A percentile compares a stretch with the other conserved stretches of the same genome.
These are phyloP conservation scores for Colletotrichum liriopes DNA, from an alignment of 2,329 filamentous ascomycete species.

Conservation along the genomic window DNA sequence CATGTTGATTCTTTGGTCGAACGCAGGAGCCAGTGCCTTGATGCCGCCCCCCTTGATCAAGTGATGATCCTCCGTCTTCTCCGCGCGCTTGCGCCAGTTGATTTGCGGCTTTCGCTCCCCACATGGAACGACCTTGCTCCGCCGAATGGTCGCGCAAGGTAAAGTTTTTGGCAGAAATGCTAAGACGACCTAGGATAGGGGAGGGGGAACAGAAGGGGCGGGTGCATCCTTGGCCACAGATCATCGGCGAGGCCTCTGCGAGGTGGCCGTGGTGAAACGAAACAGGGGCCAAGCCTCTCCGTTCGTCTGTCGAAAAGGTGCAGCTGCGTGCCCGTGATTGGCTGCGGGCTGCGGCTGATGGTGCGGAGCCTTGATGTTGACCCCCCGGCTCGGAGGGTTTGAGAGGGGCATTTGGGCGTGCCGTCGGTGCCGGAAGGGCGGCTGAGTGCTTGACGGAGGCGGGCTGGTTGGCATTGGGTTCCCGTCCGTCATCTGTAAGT, in stretches of 20 bases:
- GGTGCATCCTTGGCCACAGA: constrained; percentile 26
- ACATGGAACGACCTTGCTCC: constrained; percentile 23
- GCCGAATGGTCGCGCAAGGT: constrained; percentile 7
- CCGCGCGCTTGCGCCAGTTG: constrained; percentile 27
- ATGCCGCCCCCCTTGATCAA: constrained; percentile 23
- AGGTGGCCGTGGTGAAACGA: constrained; percentile 42
- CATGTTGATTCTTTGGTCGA: constrained; percentile 5
- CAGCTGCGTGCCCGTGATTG: constrained; percentile 33
- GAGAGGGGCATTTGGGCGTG: constrained; percentile 16
- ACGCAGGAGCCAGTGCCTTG: constrained; percentile 38
- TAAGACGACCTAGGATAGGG: constrained; percentile 14
- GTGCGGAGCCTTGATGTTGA: constrained; percentile 19
- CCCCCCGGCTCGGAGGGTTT: constrained; percentile 26
- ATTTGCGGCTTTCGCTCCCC: constrained; percentile 24
- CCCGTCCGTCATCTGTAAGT: constrained; percentile 5
- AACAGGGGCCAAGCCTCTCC: constrained; percentile 40
- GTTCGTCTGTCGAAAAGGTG: constrained; percentile 36
- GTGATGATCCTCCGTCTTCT: constrained; percentile 18
- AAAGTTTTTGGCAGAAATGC: constrained; percentile 2
- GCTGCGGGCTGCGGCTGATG: constrained; percentile 38
- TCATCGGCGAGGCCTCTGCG: constrained; percentile 36
- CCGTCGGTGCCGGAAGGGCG: constrained; percentile 36
- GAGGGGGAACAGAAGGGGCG: constrained; percentile 7
- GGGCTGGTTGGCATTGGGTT: constrained; percentile 8
- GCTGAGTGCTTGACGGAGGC: constrained; percentile 13